Base-by-base conservation (phyloP, 306 rosid genomes). In the Rubus idaeus region DNA sequence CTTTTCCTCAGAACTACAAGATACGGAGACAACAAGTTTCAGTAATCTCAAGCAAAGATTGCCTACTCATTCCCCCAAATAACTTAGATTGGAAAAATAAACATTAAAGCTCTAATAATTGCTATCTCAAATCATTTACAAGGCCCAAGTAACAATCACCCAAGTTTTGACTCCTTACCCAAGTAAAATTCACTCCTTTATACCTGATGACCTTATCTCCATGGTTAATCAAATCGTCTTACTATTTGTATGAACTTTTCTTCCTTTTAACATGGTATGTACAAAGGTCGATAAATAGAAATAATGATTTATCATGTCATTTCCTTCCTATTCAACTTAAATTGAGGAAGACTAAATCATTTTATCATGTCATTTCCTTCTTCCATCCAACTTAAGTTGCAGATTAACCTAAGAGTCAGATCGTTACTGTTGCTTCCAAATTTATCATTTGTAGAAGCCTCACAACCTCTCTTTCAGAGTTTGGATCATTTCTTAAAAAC, bases 1-100 rank as follows among this genome's bases (percentile, higher is more conserved):
- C 53, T 64, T 81, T 80, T 87, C 83, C 56, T 56, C 83, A 67
- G 82, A 79, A 73, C 92, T 90, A 71, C 64, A 73, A 61, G 40
- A 56, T 40, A 68, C 9, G 45, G 51, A 62, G 53, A 42, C 68
- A 68, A 64, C 61, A 40, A 47, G 57, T 16, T 71, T 77, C 58
- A 67, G 70, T 56, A 60, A 53, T 23, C 51, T 64, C 35, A 45
- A 76, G 62, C 78, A 66, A 41, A 35, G 47, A 23, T 63, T 70
- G 42, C 8, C 20, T 26, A 49, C 44, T 17, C 44, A 23, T 50
- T 16, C 13, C 10, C 23, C 14, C 26, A 37, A 6, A 10, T 18
- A 39, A 18, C 23, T 23, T 11, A 12, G 39, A 44, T 69, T 11
- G 21, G 16, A 46, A 46, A 69, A 53, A 7, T 0, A 12, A 55